Percentiles rank a stretch among this genome's conserved stretches.
phyloP scores from a whole-genome alignment of 306 rosid genomes.

The Lithocarpus polystachyus region DNA sequence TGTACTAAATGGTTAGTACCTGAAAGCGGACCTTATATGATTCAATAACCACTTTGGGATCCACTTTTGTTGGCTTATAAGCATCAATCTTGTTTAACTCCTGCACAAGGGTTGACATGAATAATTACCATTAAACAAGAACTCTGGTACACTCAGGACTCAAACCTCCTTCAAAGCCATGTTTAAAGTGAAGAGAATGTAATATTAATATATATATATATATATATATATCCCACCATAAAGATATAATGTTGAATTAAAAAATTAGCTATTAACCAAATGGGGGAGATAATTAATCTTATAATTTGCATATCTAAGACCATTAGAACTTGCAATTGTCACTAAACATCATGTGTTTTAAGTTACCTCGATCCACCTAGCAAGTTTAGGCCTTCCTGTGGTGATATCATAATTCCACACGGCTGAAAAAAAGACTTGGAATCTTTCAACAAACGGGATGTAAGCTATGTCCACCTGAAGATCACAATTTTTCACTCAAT shows the following conservation, averaged over 20 bases:
- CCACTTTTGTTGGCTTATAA: conserved; percentile 52
- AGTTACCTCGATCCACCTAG: conserved; percentile 62
- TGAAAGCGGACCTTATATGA: conserved; percentile 43
- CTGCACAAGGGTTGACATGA: conserved; percentile 31
- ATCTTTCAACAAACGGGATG: conserved; percentile 60
- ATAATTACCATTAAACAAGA: conserved; percentile 10
- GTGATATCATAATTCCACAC: conserved; percentile 47
- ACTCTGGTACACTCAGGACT: not conserved
- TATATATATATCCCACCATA: too few species aligned
- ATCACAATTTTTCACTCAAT: conserved; percentile 10
- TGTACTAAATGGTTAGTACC: conserved; percentile 30
- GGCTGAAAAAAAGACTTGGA: conserved; percentile 46
- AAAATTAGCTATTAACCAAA: not conserved
- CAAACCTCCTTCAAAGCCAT: not conserved
- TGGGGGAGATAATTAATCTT: not conserved
- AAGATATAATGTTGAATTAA: not conserved
- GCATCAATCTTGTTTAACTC: conserved; percentile 63
- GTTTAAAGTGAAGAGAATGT: not conserved
- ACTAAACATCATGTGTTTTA: not conserved
- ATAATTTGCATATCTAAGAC: not conserved
- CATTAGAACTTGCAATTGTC: not conserved
- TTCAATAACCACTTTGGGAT: conserved; percentile 42
- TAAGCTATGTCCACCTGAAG: conserved; percentile 68
- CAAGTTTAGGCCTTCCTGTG: conserved; percentile 60
- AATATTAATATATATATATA: too few species aligned